Conservation (phyloP, 2,329 filamentous ascomycete genomes). For the Xylaria polymorpha region DNA sequence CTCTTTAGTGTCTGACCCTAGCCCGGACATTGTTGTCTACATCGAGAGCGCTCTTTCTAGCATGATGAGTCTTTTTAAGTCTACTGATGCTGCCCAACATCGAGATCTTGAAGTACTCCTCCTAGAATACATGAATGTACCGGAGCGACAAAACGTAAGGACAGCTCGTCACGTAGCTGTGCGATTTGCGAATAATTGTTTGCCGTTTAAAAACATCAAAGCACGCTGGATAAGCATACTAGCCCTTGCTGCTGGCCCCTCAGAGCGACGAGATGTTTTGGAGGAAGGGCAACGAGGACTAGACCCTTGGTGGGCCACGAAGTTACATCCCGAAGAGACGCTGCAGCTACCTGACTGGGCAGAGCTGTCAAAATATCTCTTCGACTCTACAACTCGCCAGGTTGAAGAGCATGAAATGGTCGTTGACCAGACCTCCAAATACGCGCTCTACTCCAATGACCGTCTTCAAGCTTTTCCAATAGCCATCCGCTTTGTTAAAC, state of each 20-base stretch:
- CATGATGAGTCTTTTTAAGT: conserved; percentile 64
- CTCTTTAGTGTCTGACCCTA: conserved; percentile 83
- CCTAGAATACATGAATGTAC: conserved; percentile 72
- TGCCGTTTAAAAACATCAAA: conserved; percentile 81
- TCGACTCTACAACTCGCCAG: conserved; percentile 49
- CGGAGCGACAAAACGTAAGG: conserved; percentile 66
- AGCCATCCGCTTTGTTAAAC: conserved; percentile 75
- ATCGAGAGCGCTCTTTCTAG: conserved; percentile 90
- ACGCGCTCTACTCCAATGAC: conserved; percentile 56
- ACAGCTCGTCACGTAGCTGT: conserved; percentile 85
- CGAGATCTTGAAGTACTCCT: conserved; percentile 65
- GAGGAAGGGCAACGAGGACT: conserved; percentile 92
- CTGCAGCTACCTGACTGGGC: conserved; percentile 62
- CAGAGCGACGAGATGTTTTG: conserved; percentile 82
- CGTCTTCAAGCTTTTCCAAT: conserved; percentile 70
- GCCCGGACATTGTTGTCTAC: conserved; percentile 80
- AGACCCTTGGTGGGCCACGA: conserved; percentile 68
- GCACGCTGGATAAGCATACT: conserved; percentile 91
- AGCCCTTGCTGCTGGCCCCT: conserved; percentile 73
- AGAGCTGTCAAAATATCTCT: conserved; percentile 63
- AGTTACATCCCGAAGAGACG: conserved; percentile 51
- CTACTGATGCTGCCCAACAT: conserved; percentile 46
- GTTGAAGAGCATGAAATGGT: conserved; percentile 47
- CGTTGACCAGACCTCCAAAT: conserved; percentile 56
- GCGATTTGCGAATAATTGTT: conserved; percentile 89